phyloP scores from a whole-genome alignment of 176 grass and related monocot genomes.

The Guadua angustifolia region DNA sequence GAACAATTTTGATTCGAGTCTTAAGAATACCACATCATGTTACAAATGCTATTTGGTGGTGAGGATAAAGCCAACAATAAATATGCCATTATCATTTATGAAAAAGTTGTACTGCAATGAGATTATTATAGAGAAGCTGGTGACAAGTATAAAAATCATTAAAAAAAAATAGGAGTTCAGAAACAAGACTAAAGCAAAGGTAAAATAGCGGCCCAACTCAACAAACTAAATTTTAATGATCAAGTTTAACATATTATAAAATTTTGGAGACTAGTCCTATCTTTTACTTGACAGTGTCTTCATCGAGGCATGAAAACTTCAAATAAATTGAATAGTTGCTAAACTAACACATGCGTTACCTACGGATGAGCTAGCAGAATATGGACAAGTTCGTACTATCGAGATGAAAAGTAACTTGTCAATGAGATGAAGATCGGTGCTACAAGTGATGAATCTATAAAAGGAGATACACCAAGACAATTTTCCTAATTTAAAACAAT shows the following conservation, averaged over 20 bases:
- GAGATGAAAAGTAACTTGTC: slow-evolving; percentile 79
- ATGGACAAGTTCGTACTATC: slow-evolving; percentile 92
- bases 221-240: neutral
- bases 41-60: neutral
- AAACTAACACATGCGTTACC: slow-evolving; percentile 49
- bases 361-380: slow-evolving; percentile 95
- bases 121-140: no score
- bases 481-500: slow-evolving; percentile 66
- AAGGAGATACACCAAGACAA: slow-evolving; percentile 54
- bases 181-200: no score
- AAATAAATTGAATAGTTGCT: neutral
- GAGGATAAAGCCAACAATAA: no score
- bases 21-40: neutral
- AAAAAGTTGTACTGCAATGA: no score
- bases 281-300: slow-evolving; percentile 9
- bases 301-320: neutral
- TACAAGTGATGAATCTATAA: slow-evolving; percentile 77
- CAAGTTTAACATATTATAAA: neutral
- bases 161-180: no score
- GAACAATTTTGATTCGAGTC: slow-evolving; percentile 25
- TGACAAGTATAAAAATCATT: no score
- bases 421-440: slow-evolving; percentile 82
- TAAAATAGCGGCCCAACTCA: no score
- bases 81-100: no score
- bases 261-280: neutral